A percentile compares a stretch with the other conserved stretches of the same genome.
Conservation (phyloP, 192 early-diverging fungal species). For the Phlyctochytrium arcticum region DNA sequence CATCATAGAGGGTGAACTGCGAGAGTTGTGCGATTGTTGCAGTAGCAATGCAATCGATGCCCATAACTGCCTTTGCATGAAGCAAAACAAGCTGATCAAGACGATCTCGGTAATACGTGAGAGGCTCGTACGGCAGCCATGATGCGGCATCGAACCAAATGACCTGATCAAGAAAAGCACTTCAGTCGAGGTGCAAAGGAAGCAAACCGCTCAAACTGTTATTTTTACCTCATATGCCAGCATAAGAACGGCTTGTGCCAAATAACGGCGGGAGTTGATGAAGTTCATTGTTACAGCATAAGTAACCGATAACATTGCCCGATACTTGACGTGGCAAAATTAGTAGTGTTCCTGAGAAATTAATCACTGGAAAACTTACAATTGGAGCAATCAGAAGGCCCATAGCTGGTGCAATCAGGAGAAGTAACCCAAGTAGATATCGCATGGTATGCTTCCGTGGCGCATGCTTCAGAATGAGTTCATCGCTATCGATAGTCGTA, state of each 20-base stretch:
- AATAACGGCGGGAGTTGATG: constrained; percentile 7
- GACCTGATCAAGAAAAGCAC: not conserved
- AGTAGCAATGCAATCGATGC: constrained; percentile 11
- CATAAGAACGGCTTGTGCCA: constrained; percentile 1
- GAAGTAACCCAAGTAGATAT: not conserved
- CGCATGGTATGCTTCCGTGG: constrained; percentile 8
- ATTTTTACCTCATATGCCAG: constrained; percentile 5
- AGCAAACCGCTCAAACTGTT: too few species aligned
- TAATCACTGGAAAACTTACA: not conserved
- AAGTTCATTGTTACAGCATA: constrained; percentile 22
- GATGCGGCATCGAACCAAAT: constrained; percentile 6
- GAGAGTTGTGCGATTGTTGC: constrained; percentile 4
- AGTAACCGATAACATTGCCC: not conserved
- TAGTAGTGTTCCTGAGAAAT: not conserved
- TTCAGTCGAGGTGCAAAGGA: not conserved
- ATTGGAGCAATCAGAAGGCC: constrained; percentile 10
- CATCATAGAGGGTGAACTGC: not conserved
- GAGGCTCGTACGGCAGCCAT: constrained; percentile 12
- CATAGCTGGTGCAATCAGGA: constrained; percentile 8
- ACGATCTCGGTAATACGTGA: constrained; percentile 9
- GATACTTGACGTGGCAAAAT: constrained; percentile 1
- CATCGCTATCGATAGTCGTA: constrained; percentile 1
- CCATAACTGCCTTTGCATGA: constrained; percentile 3
- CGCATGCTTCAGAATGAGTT: not conserved
- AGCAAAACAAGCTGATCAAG: not conserved